These are phyloP conservation scores for Penicillium freii DNA, from an alignment of 2,329 filamentous ascomycete genomes.

Conservation along the genomic window DNA sequence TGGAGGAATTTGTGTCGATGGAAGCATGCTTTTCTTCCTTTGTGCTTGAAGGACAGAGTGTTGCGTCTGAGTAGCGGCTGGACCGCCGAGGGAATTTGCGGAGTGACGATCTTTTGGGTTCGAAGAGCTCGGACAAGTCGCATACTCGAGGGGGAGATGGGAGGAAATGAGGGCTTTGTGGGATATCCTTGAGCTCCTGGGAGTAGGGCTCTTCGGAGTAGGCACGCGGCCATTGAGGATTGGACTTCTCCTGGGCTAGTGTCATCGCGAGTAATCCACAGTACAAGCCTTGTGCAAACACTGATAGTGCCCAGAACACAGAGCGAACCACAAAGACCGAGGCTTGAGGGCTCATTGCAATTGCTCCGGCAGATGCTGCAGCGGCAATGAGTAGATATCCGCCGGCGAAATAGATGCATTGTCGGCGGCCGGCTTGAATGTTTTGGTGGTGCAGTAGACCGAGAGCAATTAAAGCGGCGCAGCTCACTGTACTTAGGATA, in stretches of 20 bases:
- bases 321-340: conserved; percentile 37
- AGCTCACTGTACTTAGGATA: conserved; percentile 28
- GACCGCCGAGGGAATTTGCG: conserved; percentile 29
- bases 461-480: conserved; percentile 23
- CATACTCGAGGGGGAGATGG: conserved; percentile 12
- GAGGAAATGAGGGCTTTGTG: conserved; percentile 13
- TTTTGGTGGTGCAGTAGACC: conserved; percentile 21
- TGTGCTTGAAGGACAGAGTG: conserved; percentile 26
- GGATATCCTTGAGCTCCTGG: conserved; percentile 26
- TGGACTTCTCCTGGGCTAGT: conserved; percentile 10
- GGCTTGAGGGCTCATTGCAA: conserved; percentile 21
- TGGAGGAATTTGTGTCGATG: conserved; percentile 21
- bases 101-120: conserved; percentile 25
- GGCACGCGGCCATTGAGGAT: conserved; percentile 22
- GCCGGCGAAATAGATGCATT: conserved; percentile 17
- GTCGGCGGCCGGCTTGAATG: conserved; percentile 10
- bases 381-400: conserved; percentile 30
- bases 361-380: conserved; percentile 29
- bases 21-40: conserved; percentile 24
- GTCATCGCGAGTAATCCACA: conserved; percentile 30
- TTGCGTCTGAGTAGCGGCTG: conserved; percentile 33
- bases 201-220: conserved; percentile 24
- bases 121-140: conserved; percentile 20
- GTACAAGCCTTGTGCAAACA: conserved; percentile 33
- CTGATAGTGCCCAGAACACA: conserved; percentile 35